Base-by-base conservation (phyloP, 305 asterid species). In the Plantago coronopus region DNA sequence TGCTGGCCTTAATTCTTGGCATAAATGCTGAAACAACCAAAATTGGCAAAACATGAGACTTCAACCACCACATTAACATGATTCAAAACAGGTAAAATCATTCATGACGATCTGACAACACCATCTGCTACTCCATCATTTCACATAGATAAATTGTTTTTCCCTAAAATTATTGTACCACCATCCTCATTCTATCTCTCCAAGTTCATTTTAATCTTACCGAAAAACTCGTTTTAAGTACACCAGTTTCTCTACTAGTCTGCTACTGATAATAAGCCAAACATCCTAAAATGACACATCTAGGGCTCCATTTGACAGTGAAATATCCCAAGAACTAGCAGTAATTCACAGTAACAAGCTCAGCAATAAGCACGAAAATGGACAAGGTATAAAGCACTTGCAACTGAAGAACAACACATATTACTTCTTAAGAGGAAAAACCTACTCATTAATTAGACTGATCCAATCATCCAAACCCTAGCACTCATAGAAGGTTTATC, bases 1-100 rank as follows among this genome's bases (percentile, higher is more conserved):
- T 88, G 58, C 56, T 62, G 49, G 86, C 74, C 76, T 81, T 91
- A 55, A 91, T 88, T 80, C 81, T 84, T 48, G 85, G 83, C 93
- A 84, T 83, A 74, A 73, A 83, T 62, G 98, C 98, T 91, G 87
- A 83, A n/a, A 82, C 54, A 60, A 64, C 27, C 67, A n/a, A 34
- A 59, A 56, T 63, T 2, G 23, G 60, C 37, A 27, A 58, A 67
- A 59, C 69, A 63, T 64, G 58, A 64, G 51, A 64, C 49, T 44
- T 45, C 67, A 69, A 22, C 56, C 53, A 57, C 29, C 69, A 37
- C 49, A 65, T 48, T 40, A 54, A 51, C 40, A 43, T n/a, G 20
- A 64, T 20, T 47, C 31, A 49, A 15, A 27, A 46, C 51, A 42
- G 47, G 34, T 17, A 46, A 25, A 10, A 50, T 14, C 13, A 63